Base-by-base conservation (phyloP, 2,329 filamentous ascomycete genomes). In the Cordyceps sp. region DNA sequence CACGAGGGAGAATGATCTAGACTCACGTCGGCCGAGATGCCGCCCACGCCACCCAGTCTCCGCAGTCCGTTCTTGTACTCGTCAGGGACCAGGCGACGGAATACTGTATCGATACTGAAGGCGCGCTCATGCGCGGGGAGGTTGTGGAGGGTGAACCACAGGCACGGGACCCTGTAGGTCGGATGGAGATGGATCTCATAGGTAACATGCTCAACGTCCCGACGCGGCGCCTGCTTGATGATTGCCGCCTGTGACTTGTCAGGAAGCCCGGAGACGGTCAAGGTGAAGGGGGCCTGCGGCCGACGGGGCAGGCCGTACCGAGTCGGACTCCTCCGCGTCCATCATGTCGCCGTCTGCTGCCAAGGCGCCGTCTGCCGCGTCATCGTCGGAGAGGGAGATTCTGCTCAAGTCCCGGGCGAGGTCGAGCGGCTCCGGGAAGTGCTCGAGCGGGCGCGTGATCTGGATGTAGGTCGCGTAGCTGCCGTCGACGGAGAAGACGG, bases 181-280 rank as follows among this genome's bases (percentile, higher is more conserved):
- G 76, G 71, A 43, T 84, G 82, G 37, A 80, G 62, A 45, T 82
- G 66, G 44, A 86, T 72, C 51, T 84, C 76, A 56, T 85, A 86
- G 37, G 68, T 64, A 41, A 81, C 70, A 43, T 63, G 58, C 34
- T 58, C 57, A 39, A 50, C 49, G 37, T 53, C 55, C 36, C 48
- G 45, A 30, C 39, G 44, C 28, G 44, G 39, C 20, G 42, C 40
- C 14, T 44, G 44, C 31, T 44, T 55, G 20, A 46, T 37, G 22
- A 67, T 42, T 27, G 51, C 55, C 26, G 59, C 59, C 62, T 69
- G 36, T 23, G 29, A 16, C 16, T 18, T 20, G 38, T 35, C 26
- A 26, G 35, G 37, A 13, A n/a, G n/a, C n/a, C n/a, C 13, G 28
- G 28, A 40, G 42, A 45, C 17, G 27, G 26, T 14, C n/a, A 32